Conservation (phyloP, 139 green algal genomes). For the Asterochloris sp. region DNA sequence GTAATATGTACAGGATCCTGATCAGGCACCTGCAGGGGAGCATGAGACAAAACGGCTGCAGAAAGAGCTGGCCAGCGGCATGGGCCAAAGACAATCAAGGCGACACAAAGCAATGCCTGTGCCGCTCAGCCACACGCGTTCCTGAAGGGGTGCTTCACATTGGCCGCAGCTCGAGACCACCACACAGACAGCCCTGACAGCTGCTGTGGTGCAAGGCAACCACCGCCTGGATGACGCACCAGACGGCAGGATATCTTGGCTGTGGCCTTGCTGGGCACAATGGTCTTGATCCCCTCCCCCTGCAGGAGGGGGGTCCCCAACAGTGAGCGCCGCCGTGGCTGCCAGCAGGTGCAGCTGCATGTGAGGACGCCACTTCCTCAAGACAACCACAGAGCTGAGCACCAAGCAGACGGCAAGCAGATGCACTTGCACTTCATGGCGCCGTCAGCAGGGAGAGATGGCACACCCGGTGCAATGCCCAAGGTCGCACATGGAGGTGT, state of each 20-base stretch:
- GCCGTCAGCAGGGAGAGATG: too few species aligned
- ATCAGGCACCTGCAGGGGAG: too few species aligned
- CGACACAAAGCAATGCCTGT: background rate
- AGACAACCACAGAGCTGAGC: background rate
- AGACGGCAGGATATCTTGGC: slow-evolving; percentile 64
- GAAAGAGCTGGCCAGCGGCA: background rate
- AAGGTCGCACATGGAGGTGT: too few species aligned
- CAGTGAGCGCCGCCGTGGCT: slow-evolving; percentile 13
- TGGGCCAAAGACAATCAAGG: background rate
- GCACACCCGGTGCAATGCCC: too few species aligned
- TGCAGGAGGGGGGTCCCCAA: background rate
- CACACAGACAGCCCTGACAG: background rate
- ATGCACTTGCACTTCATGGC: too few species aligned
- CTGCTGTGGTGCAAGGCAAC: slow-evolving; percentile 9
- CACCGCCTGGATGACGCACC: slow-evolving; percentile 48
- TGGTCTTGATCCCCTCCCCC: slow-evolving; percentile 68
- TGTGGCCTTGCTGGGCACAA: slow-evolving; percentile 46
- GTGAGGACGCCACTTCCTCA: background rate
- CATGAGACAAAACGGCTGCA: background rate
- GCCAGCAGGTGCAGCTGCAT: background rate
- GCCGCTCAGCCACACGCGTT: too few species aligned
- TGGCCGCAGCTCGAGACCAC: background rate
- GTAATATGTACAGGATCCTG: too few species aligned
- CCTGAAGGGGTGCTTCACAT: background rate
- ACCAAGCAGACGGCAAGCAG: too few species aligned